Evolutionary conservation across 2,329 filamentous ascomycete genomes (phyloP), one percentile per base, ranked within the genome.

Genomic region (Pseudogymnoascus sp.): DNA sequence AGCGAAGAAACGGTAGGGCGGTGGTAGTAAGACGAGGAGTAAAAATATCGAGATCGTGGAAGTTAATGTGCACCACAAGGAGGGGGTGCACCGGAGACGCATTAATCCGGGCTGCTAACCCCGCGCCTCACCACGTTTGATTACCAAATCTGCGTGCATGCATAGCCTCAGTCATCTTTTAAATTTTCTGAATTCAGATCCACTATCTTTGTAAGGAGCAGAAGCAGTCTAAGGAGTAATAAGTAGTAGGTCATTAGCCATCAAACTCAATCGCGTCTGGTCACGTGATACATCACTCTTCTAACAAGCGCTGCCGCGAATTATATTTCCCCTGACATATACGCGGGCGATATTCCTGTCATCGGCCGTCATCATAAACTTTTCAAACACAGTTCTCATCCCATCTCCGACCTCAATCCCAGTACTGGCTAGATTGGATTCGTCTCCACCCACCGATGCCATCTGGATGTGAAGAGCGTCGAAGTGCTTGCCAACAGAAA

Each of bases 361-460:
- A 77, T 97, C 92, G 0, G 93, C 93, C 65, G 84, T 89, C 76
- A 90, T 97, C 65, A 97, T 78, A 92, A 93, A 97, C 79, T 97
- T 97, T 61, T 90, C 89, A 0, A 96, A 73, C 2, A 63, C 25
- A 13, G 63, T 62, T 13, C 41, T 55, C 25, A 66, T 10, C 15
- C 35, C 27, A 12, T 66, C 64, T n/a, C 51, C 58, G 1, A 41
- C 58, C 39, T 66, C 64, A 29, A 55, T 31, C 25, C 61, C 36
- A 15, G 65, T 66, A 29, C 62, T 63, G 27, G 62, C 60, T 21
- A 41, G 48, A 25, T 38, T 15, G 7, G 15, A n/a, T 36, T 61
- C 33, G 4, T 66, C 60, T 7, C 48, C 15, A 72, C 95, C 91
- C 0, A 96, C 90, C 48, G 87, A 55, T 33, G 48, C 48, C 48